Conservation (phyloP, 805 yeast species). For the Saturnispora hagleri region DNA sequence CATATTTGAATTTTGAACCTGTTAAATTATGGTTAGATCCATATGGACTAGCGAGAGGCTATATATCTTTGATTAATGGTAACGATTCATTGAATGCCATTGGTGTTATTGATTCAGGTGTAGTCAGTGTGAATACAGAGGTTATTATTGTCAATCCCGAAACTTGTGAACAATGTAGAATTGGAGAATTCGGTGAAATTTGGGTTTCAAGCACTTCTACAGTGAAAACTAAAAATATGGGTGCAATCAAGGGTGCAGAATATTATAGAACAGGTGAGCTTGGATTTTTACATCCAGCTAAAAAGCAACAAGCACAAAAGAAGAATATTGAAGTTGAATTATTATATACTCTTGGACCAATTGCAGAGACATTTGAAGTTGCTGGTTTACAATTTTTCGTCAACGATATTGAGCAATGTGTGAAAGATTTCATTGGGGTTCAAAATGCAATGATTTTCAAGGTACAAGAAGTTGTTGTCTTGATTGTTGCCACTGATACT, state of each 20-base stretch:
- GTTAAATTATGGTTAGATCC: conserved; percentile 83
- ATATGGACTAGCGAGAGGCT: conserved; percentile 81
- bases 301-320: conserved; percentile 24
- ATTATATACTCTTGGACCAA: conserved; percentile 73
- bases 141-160: conserved; percentile 94
- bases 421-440: conserved; percentile 42
- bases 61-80: conserved; percentile 69
- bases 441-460: conserved; percentile 48
- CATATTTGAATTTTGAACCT: conserved; percentile 83
- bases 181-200: conserved; percentile 93
- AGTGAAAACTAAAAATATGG: conserved; percentile 32
- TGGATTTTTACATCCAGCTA: conserved; percentile 80
- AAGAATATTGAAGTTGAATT: conserved; percentile 50
- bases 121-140: conserved; percentile 91
- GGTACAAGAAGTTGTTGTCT: conserved; percentile 69
- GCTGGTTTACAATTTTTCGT: conserved; percentile 91
- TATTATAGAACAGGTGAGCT: conserved; percentile 89
- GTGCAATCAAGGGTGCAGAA: conserved; percentile 43
- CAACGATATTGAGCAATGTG: conserved; percentile 64
- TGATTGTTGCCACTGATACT: conserved; percentile 53
- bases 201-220: conserved; percentile 93
- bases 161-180: conserved; percentile 64
- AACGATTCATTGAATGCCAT: conserved; percentile 59
- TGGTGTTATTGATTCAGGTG: conserved; percentile 86
- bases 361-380: conserved; percentile 82